Evolutionary conservation across 2,329 filamentous ascomycete genomes (phyloP).

Genomic region (Colletotrichum graminicola): DNA sequence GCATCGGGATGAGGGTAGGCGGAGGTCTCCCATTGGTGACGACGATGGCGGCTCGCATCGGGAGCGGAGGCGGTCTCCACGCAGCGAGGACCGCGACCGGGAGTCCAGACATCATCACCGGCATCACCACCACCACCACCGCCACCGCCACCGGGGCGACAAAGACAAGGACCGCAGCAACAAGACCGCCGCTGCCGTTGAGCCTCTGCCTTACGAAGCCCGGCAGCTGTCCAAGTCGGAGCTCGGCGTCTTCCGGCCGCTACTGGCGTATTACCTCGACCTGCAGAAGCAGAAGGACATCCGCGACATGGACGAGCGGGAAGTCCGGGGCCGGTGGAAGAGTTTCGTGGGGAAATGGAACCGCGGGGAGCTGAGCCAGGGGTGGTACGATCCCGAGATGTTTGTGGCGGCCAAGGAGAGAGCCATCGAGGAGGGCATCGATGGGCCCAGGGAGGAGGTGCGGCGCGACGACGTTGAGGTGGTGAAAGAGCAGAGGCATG

Average conservation of each 20-base stretch:
- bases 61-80: slow-evolving; percentile 9
- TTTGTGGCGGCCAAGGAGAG: slow-evolving; percentile 58
- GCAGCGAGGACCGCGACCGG: slow-evolving; percentile 9
- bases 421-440: slow-evolving; percentile 33
- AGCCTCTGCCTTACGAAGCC: slow-evolving; percentile 73
- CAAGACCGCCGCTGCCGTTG: slow-evolving; percentile 5
- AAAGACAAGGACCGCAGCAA: slow-evolving; percentile 11
- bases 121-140: slow-evolving; percentile 32
- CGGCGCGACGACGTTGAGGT: slow-evolving; percentile 17
- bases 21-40: slow-evolving; percentile 30
- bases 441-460: not conserved
- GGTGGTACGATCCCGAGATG: slow-evolving; percentile 91
- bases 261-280: slow-evolving; percentile 88
- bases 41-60: slow-evolving; percentile 7
- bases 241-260: slow-evolving; percentile 71
- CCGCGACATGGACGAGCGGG: slow-evolving; percentile 77
- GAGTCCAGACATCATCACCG: slow-evolving; percentile 25
- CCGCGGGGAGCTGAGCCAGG: slow-evolving; percentile 84
- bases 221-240: slow-evolving; percentile 77
- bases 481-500: slow-evolving; percentile 40
- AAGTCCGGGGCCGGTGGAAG: slow-evolving; percentile 89
- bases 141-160: slow-evolving; percentile 29
- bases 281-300: slow-evolving; percentile 85
- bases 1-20: slow-evolving; percentile 24
- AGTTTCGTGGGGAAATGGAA: slow-evolving; percentile 96